Base-by-base conservation (phyloP, 2,329 filamentous ascomycete genomes). In the Claviceps purpurea region DNA sequence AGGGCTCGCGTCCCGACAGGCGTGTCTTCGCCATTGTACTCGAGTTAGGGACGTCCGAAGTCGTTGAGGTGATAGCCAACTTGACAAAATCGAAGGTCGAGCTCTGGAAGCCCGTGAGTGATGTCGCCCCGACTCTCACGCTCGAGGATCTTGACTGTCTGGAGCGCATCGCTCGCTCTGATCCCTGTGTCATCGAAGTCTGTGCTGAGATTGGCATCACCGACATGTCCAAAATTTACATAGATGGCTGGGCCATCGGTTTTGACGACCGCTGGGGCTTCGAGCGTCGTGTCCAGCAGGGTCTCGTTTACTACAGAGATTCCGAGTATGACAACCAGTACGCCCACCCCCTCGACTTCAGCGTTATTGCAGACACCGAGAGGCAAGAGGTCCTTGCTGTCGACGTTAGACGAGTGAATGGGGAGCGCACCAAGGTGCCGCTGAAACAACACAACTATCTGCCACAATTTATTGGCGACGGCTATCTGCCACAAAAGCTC, bases 211-310 rank as follows among this genome's bases (percentile, higher is more conserved):
- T 88, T 56, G 86, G 87, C 22, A 88, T 91, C 56, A 74, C 81
- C 58, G 85, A 90, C 59, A 91, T 91, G 87, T 71, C 85, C 66
- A 89, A 89, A 68, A 84, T 91, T 39, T 90, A 86, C 67, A 85
- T 87, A 64, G 87, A 91, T 65, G 85, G 84, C 43, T 91, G 87
- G 87, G 89, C 87, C 1, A 89, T 91, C 66, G 87, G 87, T 37
- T 86, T 87, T 56, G 87, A 91, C 59, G 79, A 87, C 63, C 81
- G 87, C 48, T 90, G 88, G 65, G 86, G 86, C 49, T 85, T 73
- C 52, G 73, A 75, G 52, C 74, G 86, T 40, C 78, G 87, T 53
- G 75, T 90, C 8, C 87, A 91, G 68, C 87, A 91, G 70, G 87
- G 85, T 13, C 71, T 91, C 30, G 87, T 88, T 77, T 90, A 90